Conservation (phyloP, 2,329 filamentous ascomycete species). For the Colletotrichum melonis region DNA sequence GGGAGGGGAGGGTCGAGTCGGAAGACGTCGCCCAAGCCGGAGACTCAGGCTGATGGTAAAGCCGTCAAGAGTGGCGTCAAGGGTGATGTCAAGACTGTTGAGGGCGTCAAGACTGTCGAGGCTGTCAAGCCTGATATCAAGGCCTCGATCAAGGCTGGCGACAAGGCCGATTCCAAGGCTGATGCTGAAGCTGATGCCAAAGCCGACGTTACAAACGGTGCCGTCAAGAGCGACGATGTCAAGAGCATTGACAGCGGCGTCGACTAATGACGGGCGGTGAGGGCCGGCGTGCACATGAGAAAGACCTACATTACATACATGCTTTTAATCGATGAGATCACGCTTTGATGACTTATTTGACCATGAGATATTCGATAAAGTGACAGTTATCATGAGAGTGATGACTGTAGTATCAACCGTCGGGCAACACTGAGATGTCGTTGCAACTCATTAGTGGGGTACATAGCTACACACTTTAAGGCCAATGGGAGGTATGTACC, state of each 20-base stretch:
- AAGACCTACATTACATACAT: conserved; percentile 7
- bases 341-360: neutral
- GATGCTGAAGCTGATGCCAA: too few relatives aligned
- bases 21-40: conserved; percentile 18
- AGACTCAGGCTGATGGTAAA: neutral
- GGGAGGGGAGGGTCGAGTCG: conserved; percentile 46
- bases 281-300: neutral
- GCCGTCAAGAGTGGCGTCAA: neutral
- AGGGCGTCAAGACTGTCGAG: too few relatives aligned
- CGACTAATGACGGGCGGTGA: neutral
- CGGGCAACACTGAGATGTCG: neutral
- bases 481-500: neutral
- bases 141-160: too few relatives aligned
- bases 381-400: neutral
- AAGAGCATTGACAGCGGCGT: neutral
- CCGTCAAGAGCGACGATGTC: neutral
- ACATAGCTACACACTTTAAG: neutral
- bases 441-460: neutral
- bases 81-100: too few relatives aligned
- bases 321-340: conserved; percentile 26
- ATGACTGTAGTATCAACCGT: neutral
- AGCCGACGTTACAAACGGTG: too few relatives aligned
- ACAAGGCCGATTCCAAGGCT: too few relatives aligned
- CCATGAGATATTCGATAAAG: neutral
- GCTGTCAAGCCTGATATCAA: too few relatives aligned